phyloP scores from a whole-genome alignment of 2,329 filamentous ascomycete genomes.

The Sarocladiaceae sp. region DNA sequence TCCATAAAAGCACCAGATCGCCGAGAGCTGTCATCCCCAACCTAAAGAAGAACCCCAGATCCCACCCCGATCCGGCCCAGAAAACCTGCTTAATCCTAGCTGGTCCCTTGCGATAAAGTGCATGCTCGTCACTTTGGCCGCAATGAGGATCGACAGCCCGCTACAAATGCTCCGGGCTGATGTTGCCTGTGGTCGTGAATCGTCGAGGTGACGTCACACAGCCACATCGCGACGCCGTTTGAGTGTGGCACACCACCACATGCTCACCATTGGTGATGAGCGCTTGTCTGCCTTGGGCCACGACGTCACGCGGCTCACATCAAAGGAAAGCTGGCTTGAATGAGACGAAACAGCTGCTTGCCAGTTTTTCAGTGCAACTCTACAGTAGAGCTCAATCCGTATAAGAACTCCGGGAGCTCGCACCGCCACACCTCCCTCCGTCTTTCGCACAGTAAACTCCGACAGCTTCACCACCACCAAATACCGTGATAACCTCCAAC shows the following conservation, averaged over 20 bases:
- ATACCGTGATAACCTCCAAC: neutral
- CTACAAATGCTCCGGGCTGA: slow-evolving; percentile 5
- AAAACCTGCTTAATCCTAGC: neutral
- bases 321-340: neutral
- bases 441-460: neutral
- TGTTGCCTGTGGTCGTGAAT: neutral
- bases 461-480: neutral
- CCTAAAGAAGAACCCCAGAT: neutral
- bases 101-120: neutral
- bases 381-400: neutral
- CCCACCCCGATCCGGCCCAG: neutral
- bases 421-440: slow-evolving; percentile 6
- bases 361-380: no score
- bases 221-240: slow-evolving; percentile 1
- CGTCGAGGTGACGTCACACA: slow-evolving; percentile 6
- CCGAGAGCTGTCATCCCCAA: neutral
- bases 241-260: neutral
- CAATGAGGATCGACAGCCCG: neutral
- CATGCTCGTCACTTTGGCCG: neutral
- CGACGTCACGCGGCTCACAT: neutral
- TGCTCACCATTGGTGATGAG: neutral
- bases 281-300: neutral
- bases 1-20: neutral
- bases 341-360: neutral
- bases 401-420: neutral